Conservation (phyloP, 2,329 filamentous ascomycete genomes). For the Paraphoma chrysanthemicola region DNA sequence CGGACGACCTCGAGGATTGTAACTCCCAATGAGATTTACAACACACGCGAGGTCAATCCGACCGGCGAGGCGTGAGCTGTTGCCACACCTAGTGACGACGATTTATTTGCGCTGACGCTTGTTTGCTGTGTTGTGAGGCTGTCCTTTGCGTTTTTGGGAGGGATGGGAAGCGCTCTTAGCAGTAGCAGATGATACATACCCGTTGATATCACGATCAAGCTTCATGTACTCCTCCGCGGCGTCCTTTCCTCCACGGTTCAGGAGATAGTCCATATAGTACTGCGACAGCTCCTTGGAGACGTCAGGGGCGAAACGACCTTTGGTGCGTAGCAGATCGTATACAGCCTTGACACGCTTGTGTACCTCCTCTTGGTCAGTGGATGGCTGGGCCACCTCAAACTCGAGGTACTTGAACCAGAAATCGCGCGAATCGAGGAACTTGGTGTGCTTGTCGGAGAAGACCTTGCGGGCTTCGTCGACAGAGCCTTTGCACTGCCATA, state of each 20-base stretch:
- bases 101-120: slow-evolving; percentile 38
- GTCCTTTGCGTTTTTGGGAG: slow-evolving; percentile 33
- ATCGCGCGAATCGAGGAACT: slow-evolving; percentile 81
- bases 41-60: neutral
- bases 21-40: neutral
- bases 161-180: slow-evolving; percentile 32
- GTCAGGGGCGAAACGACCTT: slow-evolving; percentile 71
- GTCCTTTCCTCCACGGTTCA: slow-evolving; percentile 81
- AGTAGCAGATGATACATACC: slow-evolving; percentile 55
- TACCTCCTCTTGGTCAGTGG: slow-evolving; percentile 67
- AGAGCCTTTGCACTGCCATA: slow-evolving; percentile 88
- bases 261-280: slow-evolving; percentile 81
- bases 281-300: slow-evolving; percentile 78
- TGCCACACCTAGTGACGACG: slow-evolving; percentile 1
- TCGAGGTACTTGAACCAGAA: slow-evolving; percentile 92
- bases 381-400: slow-evolving; percentile 87
- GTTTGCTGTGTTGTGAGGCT: slow-evolving; percentile 43
- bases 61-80: neutral
- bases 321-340: slow-evolving; percentile 74
- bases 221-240: slow-evolving; percentile 85
- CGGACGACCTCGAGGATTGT: neutral
- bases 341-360: slow-evolving; percentile 81
- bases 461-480: slow-evolving; percentile 81
- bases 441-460: slow-evolving; percentile 81
- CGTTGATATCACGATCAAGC: slow-evolving; percentile 86